These are phyloP conservation scores for Echium plantagineum DNA, from an alignment of 257 asterid genomes.

Conservation along the genomic window DNA sequence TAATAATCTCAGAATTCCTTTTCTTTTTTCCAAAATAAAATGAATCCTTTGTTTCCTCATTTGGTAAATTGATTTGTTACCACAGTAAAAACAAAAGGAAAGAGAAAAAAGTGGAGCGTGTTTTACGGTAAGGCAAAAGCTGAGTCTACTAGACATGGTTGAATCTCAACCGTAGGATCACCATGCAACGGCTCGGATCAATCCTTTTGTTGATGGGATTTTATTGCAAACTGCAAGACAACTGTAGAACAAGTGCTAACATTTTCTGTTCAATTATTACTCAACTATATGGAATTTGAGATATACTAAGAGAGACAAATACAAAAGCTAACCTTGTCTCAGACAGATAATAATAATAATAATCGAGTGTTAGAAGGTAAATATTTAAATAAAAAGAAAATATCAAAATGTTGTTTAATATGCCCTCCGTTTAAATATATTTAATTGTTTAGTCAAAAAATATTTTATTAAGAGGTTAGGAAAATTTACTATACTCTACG, in stretches of 20 bases:
- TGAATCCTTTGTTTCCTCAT: constrained; percentile 33
- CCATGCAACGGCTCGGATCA: constrained; percentile 36
- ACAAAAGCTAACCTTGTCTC: no score
- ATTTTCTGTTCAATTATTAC: constrained; percentile 13
- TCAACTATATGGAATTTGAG: constrained; percentile 9
- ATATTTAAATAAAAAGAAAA: no score
- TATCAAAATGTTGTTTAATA: no score
- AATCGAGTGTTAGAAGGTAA: no score
- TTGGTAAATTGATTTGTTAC: constrained; percentile 33
- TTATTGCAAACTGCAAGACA: constrained; percentile 42
- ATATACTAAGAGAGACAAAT: constrained; percentile 8
- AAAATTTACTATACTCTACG: no score
- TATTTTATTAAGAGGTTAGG: no score
- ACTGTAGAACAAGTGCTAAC: constrained; percentile 44
- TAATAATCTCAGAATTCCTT: constrained; percentile 15
- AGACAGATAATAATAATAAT: no score
- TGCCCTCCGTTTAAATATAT: no score
- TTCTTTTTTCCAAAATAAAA: neutral
- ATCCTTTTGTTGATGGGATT: constrained; percentile 14
- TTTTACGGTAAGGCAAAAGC: constrained; percentile 77
- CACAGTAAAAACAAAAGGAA: constrained; percentile 9
- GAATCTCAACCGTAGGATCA: constrained; percentile 3
- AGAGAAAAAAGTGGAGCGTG: constrained; percentile 39
- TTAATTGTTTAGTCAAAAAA: no score
- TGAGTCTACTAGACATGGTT: constrained; percentile 44